A percentile compares a stretch with the other conserved stretches of the same genome.
Evolutionary conservation across 129 eudicot species (phyloP).

Genomic region (sunflower (Helianthus annuus)): DNA sequence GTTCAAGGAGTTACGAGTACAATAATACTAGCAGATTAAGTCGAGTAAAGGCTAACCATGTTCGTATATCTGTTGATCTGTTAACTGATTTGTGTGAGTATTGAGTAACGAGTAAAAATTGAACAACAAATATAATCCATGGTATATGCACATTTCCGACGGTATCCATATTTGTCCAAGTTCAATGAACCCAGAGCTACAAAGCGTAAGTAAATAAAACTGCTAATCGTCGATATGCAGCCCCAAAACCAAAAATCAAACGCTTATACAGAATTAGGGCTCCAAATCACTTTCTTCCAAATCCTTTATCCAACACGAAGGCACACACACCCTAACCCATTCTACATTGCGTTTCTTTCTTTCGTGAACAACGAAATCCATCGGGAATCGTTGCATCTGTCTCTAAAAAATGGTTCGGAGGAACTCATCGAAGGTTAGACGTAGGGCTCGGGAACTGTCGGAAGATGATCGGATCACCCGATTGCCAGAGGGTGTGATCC

Average conservation of each 20-base stretch:
- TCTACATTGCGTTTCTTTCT: constrained; percentile 4
- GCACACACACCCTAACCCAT: neutral
- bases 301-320: neutral
- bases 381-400: neutral
- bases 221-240: too few relatives aligned
- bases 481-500: constrained; percentile 4
- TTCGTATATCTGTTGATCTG: neutral
- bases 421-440: neutral
- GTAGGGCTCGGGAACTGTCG: neutral
- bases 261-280: too few relatives aligned
- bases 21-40: constrained; percentile 6
- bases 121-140: neutral
- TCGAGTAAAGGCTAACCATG: constrained; percentile 8
- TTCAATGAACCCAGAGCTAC: too few relatives aligned
- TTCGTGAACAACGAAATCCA: neutral
- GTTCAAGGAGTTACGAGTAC: neutral
- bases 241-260: too few relatives aligned
- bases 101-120: neutral
- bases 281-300: too few relatives aligned
- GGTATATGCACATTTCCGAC: too few relatives aligned
- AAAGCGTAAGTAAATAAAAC: neutral
- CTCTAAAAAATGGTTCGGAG: neutral
- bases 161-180: too few relatives aligned
- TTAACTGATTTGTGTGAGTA: constrained; percentile 7
- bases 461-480: too few relatives aligned